Conservation (phyloP, 768 basidiomycete species). For the Boletus fagicola region DNA sequence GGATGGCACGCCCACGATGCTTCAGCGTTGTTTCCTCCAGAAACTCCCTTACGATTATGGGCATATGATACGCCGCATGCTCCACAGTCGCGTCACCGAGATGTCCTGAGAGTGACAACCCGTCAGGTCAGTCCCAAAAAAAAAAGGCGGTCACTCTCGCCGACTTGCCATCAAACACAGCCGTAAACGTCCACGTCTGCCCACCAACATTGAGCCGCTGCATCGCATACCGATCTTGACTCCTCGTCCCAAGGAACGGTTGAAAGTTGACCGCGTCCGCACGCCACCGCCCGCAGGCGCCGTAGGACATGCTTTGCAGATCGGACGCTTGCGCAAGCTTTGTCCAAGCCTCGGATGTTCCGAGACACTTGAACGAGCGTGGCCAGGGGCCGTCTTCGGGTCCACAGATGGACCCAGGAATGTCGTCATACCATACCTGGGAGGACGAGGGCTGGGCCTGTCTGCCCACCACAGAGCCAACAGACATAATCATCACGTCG, state of each 20-base stretch:
- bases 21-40: slow-evolving; percentile 42
- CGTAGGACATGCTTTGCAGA: slow-evolving; percentile 46
- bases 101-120: slow-evolving; percentile 48
- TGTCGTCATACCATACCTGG: slow-evolving; percentile 57
- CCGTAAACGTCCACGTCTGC: slow-evolving; percentile 60
- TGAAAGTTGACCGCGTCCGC: slow-evolving; percentile 69
- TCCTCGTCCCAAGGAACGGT: slow-evolving; percentile 50
- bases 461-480: slow-evolving; percentile 14
- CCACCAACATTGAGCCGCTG: slow-evolving; percentile 55
- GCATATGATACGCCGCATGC: slow-evolving; percentile 65
- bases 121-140: neutral
- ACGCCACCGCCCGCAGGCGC: slow-evolving; percentile 36
- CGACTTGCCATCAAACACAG: slow-evolving; percentile 65
- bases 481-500: slow-evolving; percentile 19
- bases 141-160: neutral
- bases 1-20: slow-evolving; percentile 38
- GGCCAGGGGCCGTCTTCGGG: slow-evolving; percentile 70
- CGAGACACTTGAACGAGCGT: slow-evolving; percentile 51
- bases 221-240: slow-evolving; percentile 65
- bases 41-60: slow-evolving; percentile 63
- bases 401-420: slow-evolving; percentile 58
- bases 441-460: slow-evolving; percentile 20
- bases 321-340: slow-evolving; percentile 50
- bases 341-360: slow-evolving; percentile 52
- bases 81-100: slow-evolving; percentile 68